Base-by-base conservation (phyloP, 805 yeast genomes). In the Spathaspora boniae region DNA sequence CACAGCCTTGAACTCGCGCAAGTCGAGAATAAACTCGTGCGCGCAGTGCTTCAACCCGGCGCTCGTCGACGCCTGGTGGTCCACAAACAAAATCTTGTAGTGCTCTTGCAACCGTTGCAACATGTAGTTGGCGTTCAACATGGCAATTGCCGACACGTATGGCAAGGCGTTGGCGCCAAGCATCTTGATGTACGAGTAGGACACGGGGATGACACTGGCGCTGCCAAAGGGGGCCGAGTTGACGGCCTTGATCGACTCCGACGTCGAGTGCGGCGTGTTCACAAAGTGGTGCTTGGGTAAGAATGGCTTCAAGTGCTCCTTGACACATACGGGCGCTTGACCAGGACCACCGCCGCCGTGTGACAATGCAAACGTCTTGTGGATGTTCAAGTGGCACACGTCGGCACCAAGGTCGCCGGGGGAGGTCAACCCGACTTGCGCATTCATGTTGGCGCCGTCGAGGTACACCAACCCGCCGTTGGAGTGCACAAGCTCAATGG, bases 281-380 rank as follows among this genome's bases (percentile, higher is more conserved):
- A 76, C 69, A 26, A 84, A 68, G 16, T 76, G 73, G 62, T 93
- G 97, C 9, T 70, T 68, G 30, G 98, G 98, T 50, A 93, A 72
- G 63, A 77, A 88, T 36, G 86, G 86, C 29, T 72, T 74, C 50
- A 93, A 70, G 60, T 87, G 95, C 33, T 72, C 65, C 47, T 80
- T 82, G 38, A 91, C 98, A 72, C 98, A 87, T 45, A 93, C 93
- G 34, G 98, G 98, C 14, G 97, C 98, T 52, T 88, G 95, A 56
- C 98, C 98, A 27, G 98, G 98, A 28, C 98, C 98, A 58, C 98
- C 98, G 56, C 98, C 98, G 54, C 98, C 98, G 54, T 93, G 98
- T 37, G 96, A 94, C 54, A 93, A 87, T 30, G 97, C 88, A 70
- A 93, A 93, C 1, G 98, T 93, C 68, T 93, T 93, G 71, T 93